phyloP scores from a whole-genome alignment of 192 early-diverging fungal genomes.

The Backusella macrospora region DNA sequence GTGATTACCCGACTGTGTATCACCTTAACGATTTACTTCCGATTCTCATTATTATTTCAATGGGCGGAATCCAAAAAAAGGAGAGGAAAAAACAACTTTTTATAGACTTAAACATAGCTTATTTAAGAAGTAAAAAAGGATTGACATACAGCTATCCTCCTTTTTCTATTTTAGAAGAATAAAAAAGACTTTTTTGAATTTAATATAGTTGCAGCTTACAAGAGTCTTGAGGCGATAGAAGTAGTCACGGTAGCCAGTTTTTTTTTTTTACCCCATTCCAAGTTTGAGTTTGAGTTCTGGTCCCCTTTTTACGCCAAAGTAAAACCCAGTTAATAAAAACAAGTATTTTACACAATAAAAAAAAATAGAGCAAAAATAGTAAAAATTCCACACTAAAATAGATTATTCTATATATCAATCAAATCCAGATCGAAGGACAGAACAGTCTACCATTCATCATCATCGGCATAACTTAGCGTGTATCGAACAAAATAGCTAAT shows the following conservation, averaged over 20 bases:
- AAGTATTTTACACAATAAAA: no score
- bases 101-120: background rate
- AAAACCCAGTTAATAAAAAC: no score
- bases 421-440: background rate
- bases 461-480: no score
- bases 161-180: background rate
- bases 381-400: background rate
- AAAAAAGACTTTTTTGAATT: background rate
- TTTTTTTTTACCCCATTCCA: no score
- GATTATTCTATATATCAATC: background rate
- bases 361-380: background rate
- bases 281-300: no score
- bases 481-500: no score
- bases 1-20: conserved; percentile 11
- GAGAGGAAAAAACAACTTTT: background rate
- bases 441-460: background rate
- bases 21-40: background rate
- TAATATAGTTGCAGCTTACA: no score
- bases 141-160: background rate
- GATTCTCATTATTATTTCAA: background rate
- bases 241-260: no score
- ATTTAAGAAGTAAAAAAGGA: background rate
- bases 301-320: no score
- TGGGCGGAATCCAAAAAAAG: conserved; percentile 9
- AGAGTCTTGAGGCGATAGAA: no score